Evolutionary conservation across 2,329 filamentous ascomycete genomes (phyloP).

Genomic region (Aspergillus sp.): DNA sequence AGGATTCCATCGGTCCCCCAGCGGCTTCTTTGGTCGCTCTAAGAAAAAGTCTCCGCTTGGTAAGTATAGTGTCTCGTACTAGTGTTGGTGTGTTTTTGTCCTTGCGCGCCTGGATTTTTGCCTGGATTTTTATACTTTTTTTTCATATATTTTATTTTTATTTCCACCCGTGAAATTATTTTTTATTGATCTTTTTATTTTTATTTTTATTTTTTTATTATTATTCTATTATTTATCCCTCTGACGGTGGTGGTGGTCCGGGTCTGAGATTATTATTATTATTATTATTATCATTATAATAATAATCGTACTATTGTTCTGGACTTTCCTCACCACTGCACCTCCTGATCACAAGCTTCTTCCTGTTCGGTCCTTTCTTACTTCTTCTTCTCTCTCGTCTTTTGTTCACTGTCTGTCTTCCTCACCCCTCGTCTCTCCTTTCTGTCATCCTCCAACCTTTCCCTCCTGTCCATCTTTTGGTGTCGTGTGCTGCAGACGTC

Average conservation of each 20-base stretch:
- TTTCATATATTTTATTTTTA: constrained; percentile 1
- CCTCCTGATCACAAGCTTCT: constrained; percentile 5
- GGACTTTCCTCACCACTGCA: constrained; percentile 1
- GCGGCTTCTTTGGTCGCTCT: constrained; percentile 35
- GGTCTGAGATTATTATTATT: too few species aligned
- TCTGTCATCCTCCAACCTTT: constrained; percentile 5
- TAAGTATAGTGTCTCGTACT: constrained; percentile 25
- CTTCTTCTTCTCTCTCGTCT: constrained; percentile 3
- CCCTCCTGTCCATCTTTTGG: neutral
- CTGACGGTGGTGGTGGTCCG: too few species aligned
- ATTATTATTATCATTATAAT: neutral
- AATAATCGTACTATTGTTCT: constrained; percentile 1
- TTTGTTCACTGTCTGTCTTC: constrained; percentile 1
- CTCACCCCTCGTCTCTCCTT: constrained; percentile 7
- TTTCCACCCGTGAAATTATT: neutral
- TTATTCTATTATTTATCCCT: constrained; percentile 3
- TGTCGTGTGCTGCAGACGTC: neutral
- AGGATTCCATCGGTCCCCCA: constrained; percentile 29
- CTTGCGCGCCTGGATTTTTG: constrained; percentile 9
- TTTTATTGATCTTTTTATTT: too few species aligned
- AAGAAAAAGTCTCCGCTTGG: constrained; percentile 33
- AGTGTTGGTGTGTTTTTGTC: constrained; percentile 11
- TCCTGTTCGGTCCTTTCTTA: constrained; percentile 2
- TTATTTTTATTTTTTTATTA: constrained; percentile 7
- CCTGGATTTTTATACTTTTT: constrained; percentile 4